Base-by-base conservation (phyloP, 1,139 yeast genomes). In the Ogataea hybrid region DNA sequence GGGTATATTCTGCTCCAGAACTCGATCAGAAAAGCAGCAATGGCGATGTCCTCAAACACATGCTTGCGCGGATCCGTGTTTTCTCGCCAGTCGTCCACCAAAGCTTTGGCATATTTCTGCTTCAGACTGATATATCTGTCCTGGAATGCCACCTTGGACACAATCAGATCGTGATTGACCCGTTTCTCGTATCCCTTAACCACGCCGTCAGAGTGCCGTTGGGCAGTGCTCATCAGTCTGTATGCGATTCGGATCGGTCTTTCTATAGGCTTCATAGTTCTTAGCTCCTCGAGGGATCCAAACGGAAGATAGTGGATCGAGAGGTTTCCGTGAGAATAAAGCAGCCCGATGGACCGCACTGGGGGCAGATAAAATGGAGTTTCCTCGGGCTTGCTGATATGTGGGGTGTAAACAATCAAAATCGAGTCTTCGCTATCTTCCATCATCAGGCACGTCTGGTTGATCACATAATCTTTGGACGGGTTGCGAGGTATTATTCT, bases 21-120 rank as follows among this genome's bases (percentile, higher is more conserved):
- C 61, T 87, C 96, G n/a, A 90, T 84, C 46, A 92, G 69, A 55
- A 90, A 92, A 0, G 97, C 96, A 0, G 97, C 97, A 52, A 92
- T 90, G 2, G 96, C 95, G 43, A 92, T 74, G 60, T 92, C 98
- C 67, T 92, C 98, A 66, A 90, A 92, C 0, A 90, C 97, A 64
- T 92, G 98, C 61, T 92, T 92, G 54, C 82, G 77, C 1, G 97
- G 97, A 62, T 92, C 97, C 2, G 98, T 92, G 34, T 83, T 81
- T 63, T 92, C 98, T 16, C 74, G 79, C 98, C 98, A 92, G 53
- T 74, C 76, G 30, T 81, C 84, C n/a, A 89, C 90, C 41, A 90
- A 65, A 16, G 69, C 65, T 31, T 82, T 77, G 0, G 96, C 87
- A 59, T 90, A 86, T 59, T 82, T 85, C 59, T 84, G 86, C 65